phyloP scores from a whole-genome alignment of 169 alveolate genomes.

The Cryptosporidium meleagridis region DNA sequence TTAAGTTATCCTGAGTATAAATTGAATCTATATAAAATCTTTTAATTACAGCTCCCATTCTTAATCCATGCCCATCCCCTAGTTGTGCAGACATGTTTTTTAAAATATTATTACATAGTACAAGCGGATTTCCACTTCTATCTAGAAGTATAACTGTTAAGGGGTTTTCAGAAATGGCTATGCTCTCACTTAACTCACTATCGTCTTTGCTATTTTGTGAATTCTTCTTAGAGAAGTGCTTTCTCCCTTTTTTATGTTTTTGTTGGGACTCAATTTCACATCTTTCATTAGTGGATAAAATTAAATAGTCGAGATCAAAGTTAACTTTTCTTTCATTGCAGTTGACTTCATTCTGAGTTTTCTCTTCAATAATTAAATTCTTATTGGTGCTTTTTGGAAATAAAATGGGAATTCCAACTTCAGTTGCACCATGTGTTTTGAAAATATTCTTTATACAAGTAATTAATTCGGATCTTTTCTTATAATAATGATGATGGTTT shows the following conservation, averaged over 20 bases:
- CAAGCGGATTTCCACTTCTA: slow-evolving; percentile 45
- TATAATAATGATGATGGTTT: slow-evolving; percentile 27
- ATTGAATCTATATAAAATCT: slow-evolving; percentile 55
- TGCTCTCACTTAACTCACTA: slow-evolving; percentile 14
- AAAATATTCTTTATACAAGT: slow-evolving; percentile 16
- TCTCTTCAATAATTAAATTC: slow-evolving; percentile 11
- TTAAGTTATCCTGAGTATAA: slow-evolving; percentile 31
- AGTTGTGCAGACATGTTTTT: slow-evolving; percentile 56
- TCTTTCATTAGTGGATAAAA: neutral
- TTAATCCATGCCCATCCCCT: slow-evolving; percentile 54
- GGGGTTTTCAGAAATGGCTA: slow-evolving; percentile 32
- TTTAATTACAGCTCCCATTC: slow-evolving; percentile 67
- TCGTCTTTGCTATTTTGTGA: slow-evolving; percentile 8
- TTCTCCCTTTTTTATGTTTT: slow-evolving; percentile 6
- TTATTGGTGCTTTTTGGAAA: slow-evolving; percentile 48
- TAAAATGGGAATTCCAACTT: slow-evolving; percentile 57
- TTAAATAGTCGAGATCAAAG: slow-evolving; percentile 18
- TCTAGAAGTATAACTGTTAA: slow-evolving; percentile 36
- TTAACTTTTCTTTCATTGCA: slow-evolving; percentile 16
- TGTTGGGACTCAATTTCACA: slow-evolving; percentile 7
- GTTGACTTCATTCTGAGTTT: slow-evolving; percentile 15
- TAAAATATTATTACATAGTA: slow-evolving; percentile 32
- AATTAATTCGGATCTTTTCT: slow-evolving; percentile 38
- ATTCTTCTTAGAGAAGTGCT: neutral
- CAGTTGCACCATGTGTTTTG: slow-evolving; percentile 53